phyloP scores from a whole-genome alignment of 2,329 filamentous ascomycete genomes.

The Metarhizium rileyi region DNA sequence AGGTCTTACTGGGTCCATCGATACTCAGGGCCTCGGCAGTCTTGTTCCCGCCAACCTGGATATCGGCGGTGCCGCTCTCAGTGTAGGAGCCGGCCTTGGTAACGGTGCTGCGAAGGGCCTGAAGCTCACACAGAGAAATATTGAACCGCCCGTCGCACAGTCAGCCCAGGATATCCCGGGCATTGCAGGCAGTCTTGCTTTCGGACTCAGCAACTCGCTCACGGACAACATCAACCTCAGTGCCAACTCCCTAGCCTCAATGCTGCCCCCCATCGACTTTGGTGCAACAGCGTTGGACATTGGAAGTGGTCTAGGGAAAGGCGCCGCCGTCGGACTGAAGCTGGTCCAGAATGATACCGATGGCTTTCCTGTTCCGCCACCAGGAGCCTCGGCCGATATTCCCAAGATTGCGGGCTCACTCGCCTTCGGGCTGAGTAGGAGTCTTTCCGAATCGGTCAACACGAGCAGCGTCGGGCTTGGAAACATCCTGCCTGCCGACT shows the following conservation, averaged over 20 bases:
- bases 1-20: neutral
- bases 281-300: neutral
- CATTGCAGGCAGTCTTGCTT: conserved; percentile 3
- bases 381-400: conserved; percentile 1
- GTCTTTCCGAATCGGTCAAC: conserved; percentile 3
- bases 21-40: neutral
- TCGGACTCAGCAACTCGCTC: conserved; percentile 4
- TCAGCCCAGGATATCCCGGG: conserved; percentile 3
- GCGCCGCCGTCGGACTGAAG: conserved; percentile 6
- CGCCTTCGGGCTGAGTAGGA: conserved; percentile 5
- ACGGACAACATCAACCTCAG: conserved; percentile 1
- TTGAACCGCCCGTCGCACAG: neutral
- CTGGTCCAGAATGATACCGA: conserved; percentile 3
- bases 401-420: conserved; percentile 4
- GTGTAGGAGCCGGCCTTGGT: conserved; percentile 9
- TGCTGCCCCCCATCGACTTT: conserved; percentile 4
- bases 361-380: neutral
- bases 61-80: conserved; percentile 8
- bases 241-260: neutral
- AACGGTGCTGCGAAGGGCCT: conserved; percentile 7
- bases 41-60: neutral
- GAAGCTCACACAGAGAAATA: neutral
- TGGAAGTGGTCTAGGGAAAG: conserved; percentile 8
- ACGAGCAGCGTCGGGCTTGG: conserved; percentile 1
- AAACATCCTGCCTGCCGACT: neutral